Evolutionary conservation across 768 basidiomycete species (phyloP).

Genomic region (Tubosaeta sp.): DNA sequence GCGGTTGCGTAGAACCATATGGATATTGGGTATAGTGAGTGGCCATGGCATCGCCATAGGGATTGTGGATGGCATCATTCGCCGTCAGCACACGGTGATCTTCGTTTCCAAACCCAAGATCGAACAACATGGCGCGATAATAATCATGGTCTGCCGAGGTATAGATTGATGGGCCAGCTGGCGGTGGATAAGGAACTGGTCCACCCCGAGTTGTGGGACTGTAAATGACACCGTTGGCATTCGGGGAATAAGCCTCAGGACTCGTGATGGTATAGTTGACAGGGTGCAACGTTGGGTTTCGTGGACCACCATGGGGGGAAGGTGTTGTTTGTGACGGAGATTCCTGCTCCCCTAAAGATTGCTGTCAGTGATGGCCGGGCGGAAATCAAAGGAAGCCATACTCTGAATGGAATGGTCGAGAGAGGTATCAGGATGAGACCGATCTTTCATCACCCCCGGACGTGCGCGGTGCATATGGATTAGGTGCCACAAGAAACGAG

Average conservation of each 20-base stretch:
- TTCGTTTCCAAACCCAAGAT: conserved; percentile 60
- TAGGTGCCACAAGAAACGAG: conserved; percentile 72
- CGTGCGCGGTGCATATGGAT: conserved; percentile 57
- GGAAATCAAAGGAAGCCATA: conserved; percentile 21
- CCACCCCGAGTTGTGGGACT: conserved; percentile 11
- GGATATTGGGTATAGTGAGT: conserved; percentile 32
- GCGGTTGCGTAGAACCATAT: conserved; percentile 25
- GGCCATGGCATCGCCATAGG: conserved; percentile 34
- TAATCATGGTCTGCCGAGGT: conserved; percentile 60
- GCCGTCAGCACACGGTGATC: conserved; percentile 23
- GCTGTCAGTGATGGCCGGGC: conserved; percentile 7
- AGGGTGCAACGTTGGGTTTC: conserved; percentile 9
- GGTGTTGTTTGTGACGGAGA: conserved; percentile 22
- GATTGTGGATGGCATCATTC: conserved; percentile 23
- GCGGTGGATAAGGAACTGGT: conserved; percentile 18
- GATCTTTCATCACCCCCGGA: conserved; percentile 37
- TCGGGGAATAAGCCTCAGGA: conserved; percentile 17
- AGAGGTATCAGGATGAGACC: conserved; percentile 37
- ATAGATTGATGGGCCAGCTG: conserved; percentile 33
- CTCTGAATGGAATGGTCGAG: conserved; percentile 57
- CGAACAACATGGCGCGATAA: conserved; percentile 71
- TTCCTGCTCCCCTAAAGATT: conserved; percentile 16
- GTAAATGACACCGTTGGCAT: conserved; percentile 13
- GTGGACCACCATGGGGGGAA: conserved; percentile 18
- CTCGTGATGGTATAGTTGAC: conserved; percentile 14